Evolutionary conservation across 306 rosid genomes (phyloP), one percentile per base, ranked within the genome.

Genomic region (Vicia villosa): DNA sequence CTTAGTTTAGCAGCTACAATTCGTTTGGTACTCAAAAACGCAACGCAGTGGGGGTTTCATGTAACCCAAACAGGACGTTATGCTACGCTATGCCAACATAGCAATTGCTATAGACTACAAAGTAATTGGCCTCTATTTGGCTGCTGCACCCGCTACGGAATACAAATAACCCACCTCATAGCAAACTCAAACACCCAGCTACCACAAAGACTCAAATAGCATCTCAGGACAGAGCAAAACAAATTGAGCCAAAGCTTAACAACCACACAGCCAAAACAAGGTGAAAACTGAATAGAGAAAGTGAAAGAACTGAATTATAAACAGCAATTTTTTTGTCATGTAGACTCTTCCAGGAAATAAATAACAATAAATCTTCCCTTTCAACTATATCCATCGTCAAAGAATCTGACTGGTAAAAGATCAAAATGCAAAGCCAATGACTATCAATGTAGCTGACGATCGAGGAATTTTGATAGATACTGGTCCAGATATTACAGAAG

Each of bases 111-210:
- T 52, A 28, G 59, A 52, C 15, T 21, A 21, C 58, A 51, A 21
- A 52, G 28, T 20, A 11, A 52, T 20, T 52, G n/a, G n/a, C 59
- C 32, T 46, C 52, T 46, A 15, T 46, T 46, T 46, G 52, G 20
- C 52, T 46, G n/a, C 28, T 20, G 10, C 30, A 51, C n/a, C 30
- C 3, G 3, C 58, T 51, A 51, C 5, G 58, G 30, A 51, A 10
- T 51, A 36, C 61, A 70, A 47, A 61, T 34, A 69, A 15, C 51
- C 15, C 58, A 62, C 12, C 57, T 68, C 55, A 5, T 10, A 46
- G 50, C 59, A 46, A 66, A 66, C 3, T 9, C 10, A 11, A 65
- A 45, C 22, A 15, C 15, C 12, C 5, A 46, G 17, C 21, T 28
- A 65, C 42, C 19, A 6, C 43, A 28, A 66, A 47, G 28, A 11